phyloP scores from a whole-genome alignment of 495 filamentous ascomycete species.

The Talaromyces nanjingensis region DNA sequence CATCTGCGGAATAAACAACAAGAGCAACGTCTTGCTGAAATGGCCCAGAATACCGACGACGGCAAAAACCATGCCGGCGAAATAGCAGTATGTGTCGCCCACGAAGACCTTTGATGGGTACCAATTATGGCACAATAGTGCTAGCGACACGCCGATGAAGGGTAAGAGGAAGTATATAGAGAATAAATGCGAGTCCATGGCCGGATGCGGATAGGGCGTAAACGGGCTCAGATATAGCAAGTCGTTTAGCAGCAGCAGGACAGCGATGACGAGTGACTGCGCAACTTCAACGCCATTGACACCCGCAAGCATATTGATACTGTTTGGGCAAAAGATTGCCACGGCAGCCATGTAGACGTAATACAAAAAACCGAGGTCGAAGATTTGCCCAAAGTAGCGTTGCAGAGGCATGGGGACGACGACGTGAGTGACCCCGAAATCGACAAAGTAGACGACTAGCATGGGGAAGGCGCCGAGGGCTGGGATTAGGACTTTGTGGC shows the following conservation, averaged over 20 bases:
- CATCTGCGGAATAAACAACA: constrained; percentile 88
- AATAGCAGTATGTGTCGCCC: constrained; percentile 98
- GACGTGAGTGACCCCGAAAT: constrained; percentile 93
- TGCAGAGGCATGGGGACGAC: constrained; percentile 82
- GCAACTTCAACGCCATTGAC: constrained; percentile 96
- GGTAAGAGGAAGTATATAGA: constrained; percentile 90
- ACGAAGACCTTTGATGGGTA: constrained; percentile 94
- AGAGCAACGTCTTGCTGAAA: constrained; percentile 92
- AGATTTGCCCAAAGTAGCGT: constrained; percentile 68
- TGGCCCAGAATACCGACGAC: constrained; percentile 94
- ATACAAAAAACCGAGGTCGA: constrained; percentile 86
- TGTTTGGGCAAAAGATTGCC: constrained; percentile 94
- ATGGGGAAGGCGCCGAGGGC: constrained; percentile 91
- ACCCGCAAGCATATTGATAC: constrained; percentile 97
- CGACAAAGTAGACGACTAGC: constrained; percentile 94
- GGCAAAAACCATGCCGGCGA: constrained; percentile 97
- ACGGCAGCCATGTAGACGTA: constrained; percentile 94
- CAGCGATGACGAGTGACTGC: constrained; percentile 86
- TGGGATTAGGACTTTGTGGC: constrained; percentile 96
- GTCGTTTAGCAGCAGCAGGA: constrained; percentile 80
- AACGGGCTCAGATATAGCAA: constrained; percentile 60
- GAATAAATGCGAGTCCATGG: constrained; percentile 92
- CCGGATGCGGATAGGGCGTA: constrained; percentile 79
- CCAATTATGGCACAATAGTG: constrained; percentile 88
- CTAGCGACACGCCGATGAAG: constrained; percentile 85